phyloP scores from a whole-genome alignment of 352 stramenopile genomes.

The Phytophthora kernoviae region DNA sequence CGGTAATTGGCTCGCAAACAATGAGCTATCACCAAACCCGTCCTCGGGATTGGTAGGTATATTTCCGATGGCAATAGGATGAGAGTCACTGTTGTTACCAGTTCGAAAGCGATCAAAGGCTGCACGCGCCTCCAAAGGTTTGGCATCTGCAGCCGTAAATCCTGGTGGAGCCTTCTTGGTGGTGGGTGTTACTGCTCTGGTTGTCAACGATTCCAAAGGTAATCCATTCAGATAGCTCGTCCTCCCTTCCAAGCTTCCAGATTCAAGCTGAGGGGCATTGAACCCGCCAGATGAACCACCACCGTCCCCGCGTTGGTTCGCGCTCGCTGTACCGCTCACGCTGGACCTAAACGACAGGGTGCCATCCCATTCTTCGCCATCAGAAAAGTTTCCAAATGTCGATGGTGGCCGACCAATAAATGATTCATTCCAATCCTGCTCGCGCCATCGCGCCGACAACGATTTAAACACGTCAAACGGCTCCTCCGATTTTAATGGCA shows the following conservation, averaged over 20 bases:
- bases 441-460: conserved; percentile 32
- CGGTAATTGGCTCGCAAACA: conserved; percentile 51
- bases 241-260: conserved; percentile 16
- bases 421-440: conserved; percentile 21
- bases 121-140: conserved; percentile 48
- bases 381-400: conserved; percentile 9
- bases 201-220: conserved; percentile 14
- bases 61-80: neutral
- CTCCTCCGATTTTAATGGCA: conserved; percentile 11
- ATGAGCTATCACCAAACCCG: conserved; percentile 19
- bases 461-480: conserved; percentile 34
- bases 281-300: neutral
- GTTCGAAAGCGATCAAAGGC: conserved; percentile 52
- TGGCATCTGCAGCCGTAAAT: conserved; percentile 64
- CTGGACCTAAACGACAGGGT: conserved; percentile 16
- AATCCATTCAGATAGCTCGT: conserved; percentile 14
- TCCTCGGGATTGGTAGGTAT: conserved; percentile 2
- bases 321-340: conserved; percentile 3
- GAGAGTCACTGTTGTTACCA: neutral
- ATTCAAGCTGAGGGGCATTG: conserved; percentile 1
- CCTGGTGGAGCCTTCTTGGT: conserved; percentile 50
- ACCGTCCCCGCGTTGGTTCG: conserved; percentile 10
- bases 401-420: conserved; percentile 11
- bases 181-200: conserved; percentile 1
- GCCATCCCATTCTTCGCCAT: conserved; percentile 20